phyloP scores from a whole-genome alignment of 129 eudicot species.

The Saposhnikovia divaricata region DNA sequence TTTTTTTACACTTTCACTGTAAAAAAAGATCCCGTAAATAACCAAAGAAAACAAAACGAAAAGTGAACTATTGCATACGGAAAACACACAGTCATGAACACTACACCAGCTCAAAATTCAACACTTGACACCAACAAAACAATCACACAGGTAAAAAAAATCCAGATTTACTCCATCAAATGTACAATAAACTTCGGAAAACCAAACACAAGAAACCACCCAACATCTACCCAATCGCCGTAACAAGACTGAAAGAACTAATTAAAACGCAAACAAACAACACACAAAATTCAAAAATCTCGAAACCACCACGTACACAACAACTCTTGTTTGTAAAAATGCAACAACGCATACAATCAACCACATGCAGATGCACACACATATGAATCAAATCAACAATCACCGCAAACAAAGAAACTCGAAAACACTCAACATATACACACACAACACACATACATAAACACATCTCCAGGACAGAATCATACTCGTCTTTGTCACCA shows the following conservation, averaged over 20 bases:
- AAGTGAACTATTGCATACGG: neutral
- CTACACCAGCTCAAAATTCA: neutral
- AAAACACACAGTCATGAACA: neutral
- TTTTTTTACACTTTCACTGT: neutral
- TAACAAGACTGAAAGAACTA: neutral
- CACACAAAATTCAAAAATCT: neutral
- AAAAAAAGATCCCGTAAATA: neutral
- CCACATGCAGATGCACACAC: neutral
- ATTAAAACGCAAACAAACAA: neutral
- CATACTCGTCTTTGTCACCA: constrained; percentile 63
- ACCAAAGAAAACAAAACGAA: neutral
- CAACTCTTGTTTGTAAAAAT: neutral
- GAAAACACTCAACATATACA: neutral
- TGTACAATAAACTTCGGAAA: neutral
- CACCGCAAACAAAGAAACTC: neutral
- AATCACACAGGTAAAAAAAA: neutral
- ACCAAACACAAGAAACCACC: too few relatives aligned
- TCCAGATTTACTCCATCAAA: neutral
- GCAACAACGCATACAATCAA: neutral
- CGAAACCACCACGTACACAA: neutral
- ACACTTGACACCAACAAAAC: neutral
- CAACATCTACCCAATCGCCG: neutral
- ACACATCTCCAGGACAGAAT: neutral
- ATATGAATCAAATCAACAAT: neutral
- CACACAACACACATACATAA: too few relatives aligned